Evolutionary conservation across 495 filamentous ascomycete genomes (phyloP).

Genomic region (Penicillium pancosmium): DNA sequence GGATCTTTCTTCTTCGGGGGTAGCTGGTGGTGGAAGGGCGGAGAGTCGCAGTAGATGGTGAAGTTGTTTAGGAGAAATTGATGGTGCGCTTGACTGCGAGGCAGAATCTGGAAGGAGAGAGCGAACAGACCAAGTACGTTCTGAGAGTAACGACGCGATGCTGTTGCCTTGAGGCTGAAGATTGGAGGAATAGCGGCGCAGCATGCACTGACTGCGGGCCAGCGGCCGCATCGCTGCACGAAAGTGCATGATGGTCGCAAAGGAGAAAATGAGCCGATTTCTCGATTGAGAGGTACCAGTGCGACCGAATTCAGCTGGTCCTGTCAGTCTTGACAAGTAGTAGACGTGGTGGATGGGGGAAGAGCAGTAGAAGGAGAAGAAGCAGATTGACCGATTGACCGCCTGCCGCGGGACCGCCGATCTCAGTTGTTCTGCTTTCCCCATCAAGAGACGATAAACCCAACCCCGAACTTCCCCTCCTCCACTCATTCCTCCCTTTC

Average conservation of each 20-base stretch:
- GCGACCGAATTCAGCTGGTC: no score
- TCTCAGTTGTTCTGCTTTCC: conserved; percentile 19
- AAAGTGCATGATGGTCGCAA: conserved; percentile 13
- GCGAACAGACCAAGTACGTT: conserved; percentile 83
- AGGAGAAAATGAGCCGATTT: background rate
- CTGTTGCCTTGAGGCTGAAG: conserved; percentile 27
- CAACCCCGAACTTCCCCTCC: conserved; percentile 13
- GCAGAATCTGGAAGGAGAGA: conserved; percentile 64
- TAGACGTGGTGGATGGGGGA: background rate
- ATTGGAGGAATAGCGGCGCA: conserved; percentile 35
- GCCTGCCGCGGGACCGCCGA: conserved; percentile 28
- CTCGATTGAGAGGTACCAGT: no score
- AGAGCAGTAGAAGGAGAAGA: conserved; percentile 3
- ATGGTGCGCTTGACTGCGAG: conserved; percentile 30
- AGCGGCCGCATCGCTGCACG: conserved; percentile 25
- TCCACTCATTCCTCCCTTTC: conserved; percentile 5
- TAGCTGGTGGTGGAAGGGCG: conserved; percentile 74
- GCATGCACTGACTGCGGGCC: conserved; percentile 8
- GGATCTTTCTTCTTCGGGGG: conserved; percentile 54
- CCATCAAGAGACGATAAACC: conserved; percentile 20
- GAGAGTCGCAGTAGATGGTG: conserved; percentile 89
- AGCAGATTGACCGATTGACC: conserved; percentile 29
- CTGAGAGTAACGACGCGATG: conserved; percentile 62
- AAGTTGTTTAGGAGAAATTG: conserved; percentile 59
- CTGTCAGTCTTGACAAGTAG: background rate